These are phyloP conservation scores for Tetraselmis chui DNA, from an alignment of 139 green algal genomes.

Conservation along the genomic window DNA sequence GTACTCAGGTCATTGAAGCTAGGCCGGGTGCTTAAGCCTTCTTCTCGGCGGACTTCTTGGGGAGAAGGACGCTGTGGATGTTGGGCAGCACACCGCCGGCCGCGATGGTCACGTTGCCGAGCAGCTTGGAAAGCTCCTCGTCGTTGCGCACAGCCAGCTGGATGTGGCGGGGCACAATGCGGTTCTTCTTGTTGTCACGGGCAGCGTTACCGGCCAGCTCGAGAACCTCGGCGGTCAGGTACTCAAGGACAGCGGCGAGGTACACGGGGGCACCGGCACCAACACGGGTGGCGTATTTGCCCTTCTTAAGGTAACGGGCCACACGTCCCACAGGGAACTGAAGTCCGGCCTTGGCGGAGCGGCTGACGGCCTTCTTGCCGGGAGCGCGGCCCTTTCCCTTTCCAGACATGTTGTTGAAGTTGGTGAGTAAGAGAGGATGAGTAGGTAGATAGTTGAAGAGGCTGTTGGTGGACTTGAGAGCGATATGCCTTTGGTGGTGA, in stretches of 20 bases:
- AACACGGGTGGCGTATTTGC: conserved; percentile 72
- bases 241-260: conserved; percentile 78
- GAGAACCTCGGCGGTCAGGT: conserved; percentile 70
- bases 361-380: conserved; percentile 71
- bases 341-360: conserved; percentile 78
- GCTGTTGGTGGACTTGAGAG: neutral
- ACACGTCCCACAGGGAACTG: conserved; percentile 85
- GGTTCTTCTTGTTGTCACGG: conserved; percentile 78
- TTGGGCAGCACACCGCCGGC: conserved; percentile 78
- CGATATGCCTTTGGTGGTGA: neutral
- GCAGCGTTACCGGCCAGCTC: conserved; percentile 65
- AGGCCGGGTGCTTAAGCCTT: conserved; percentile 11
- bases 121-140: conserved; percentile 81
- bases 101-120: conserved; percentile 72
- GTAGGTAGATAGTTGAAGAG: conserved; percentile 2
- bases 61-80: conserved; percentile 83
- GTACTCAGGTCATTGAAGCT: no score
- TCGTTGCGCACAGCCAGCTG: conserved; percentile 90
- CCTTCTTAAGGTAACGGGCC: conserved; percentile 77
- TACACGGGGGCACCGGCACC: conserved; percentile 66
- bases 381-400: conserved; percentile 60
- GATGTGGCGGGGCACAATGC: conserved; percentile 77
- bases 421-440: neutral
- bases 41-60: conserved; percentile 80
- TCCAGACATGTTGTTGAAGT: conserved; percentile 52